These are phyloP conservation scores for Quercus variabilis DNA, from an alignment of 306 rosid species.

Conservation along the genomic window DNA sequence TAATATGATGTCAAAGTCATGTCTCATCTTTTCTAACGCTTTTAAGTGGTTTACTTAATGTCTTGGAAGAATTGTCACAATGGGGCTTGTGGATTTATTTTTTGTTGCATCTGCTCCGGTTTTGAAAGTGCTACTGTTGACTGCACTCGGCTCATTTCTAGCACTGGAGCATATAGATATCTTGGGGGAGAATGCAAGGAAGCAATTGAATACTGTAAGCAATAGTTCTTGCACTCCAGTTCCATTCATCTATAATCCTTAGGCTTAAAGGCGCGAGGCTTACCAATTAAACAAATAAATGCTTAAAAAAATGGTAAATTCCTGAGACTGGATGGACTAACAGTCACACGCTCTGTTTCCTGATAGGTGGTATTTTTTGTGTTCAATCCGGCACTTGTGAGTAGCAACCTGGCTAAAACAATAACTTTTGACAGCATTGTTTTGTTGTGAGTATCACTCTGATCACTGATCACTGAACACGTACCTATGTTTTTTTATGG, in stretches of 20 bases:
- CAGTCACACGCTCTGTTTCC: slow-evolving; percentile 4
- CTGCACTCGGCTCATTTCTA: slow-evolving; percentile 37
- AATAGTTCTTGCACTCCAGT: neutral
- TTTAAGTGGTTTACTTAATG: neutral
- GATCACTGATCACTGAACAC: neutral
- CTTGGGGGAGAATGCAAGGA: slow-evolving; percentile 43
- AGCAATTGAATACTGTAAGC: slow-evolving; percentile 43
- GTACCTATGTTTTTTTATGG: neutral
- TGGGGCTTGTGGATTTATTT: slow-evolving; percentile 39
- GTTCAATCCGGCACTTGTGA: slow-evolving; percentile 46
- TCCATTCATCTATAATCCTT: neutral
- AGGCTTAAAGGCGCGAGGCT: too few species aligned
- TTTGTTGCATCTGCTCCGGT: slow-evolving; percentile 44
- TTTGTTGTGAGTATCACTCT: slow-evolving; percentile 34
- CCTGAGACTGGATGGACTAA: neutral
- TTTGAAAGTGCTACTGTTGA: slow-evolving; percentile 37
- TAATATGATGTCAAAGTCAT: too few species aligned
- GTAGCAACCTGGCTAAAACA: slow-evolving; percentile 43
- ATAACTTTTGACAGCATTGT: slow-evolving; percentile 35
- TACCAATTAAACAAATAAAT: neutral
- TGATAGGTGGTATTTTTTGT: slow-evolving; percentile 46
- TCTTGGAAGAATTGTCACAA: slow-evolving; percentile 13
- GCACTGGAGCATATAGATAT: slow-evolving; percentile 37
- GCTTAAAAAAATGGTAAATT: neutral
- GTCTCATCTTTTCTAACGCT: too few species aligned